A percentile compares a stretch with the other conserved stretches of the same genome.
Conservation (phyloP, 2,329 filamentous ascomycete genomes). For the Thielaviopsis musarum region DNA sequence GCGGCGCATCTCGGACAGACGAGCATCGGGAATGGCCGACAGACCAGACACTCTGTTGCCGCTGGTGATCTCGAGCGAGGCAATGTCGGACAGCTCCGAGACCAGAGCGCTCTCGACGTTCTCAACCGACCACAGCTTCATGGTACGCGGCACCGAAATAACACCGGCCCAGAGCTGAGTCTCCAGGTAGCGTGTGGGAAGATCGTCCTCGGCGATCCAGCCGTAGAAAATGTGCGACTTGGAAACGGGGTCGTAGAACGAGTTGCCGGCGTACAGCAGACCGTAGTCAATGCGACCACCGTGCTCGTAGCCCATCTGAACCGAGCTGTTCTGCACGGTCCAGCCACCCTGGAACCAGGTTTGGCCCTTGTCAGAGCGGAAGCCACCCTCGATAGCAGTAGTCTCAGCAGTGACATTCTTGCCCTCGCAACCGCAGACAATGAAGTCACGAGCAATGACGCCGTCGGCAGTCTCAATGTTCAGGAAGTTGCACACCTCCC, state of each 20-base stretch:
- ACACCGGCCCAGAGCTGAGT: conserved; percentile 9
- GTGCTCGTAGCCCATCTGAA: conserved; percentile 5
- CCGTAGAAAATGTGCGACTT: conserved; percentile 3
- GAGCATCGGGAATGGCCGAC: conserved; percentile 4
- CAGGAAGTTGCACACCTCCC: conserved; percentile 11
- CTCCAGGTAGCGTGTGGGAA: conserved; percentile 3
- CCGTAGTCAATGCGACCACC: conserved; percentile 14
- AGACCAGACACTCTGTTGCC: conserved; percentile 4
- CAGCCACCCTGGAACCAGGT: conserved; percentile 5
- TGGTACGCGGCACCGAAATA: conserved; percentile 6
- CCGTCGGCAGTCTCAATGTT: not conserved
- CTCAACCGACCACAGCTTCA: conserved; percentile 6
- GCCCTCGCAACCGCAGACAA: conserved; percentile 9
- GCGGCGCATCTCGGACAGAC: conserved; percentile 3
- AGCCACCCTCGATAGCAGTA: not conserved
- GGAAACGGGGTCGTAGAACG: conserved; percentile 13
- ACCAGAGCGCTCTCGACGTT: conserved; percentile 6
- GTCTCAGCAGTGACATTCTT: not conserved
- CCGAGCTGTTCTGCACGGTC: not conserved
- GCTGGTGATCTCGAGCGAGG: conserved; percentile 3
- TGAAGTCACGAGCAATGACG: conserved; percentile 1
- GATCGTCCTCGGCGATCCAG: conserved; percentile 8
- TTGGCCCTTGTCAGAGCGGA: conserved; percentile 8
- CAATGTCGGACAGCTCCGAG: conserved; percentile 4
- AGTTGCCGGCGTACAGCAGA: conserved; percentile 15